Base-by-base conservation (phyloP, 2,329 filamentous ascomycete species). In the Lojkania enalia region DNA sequence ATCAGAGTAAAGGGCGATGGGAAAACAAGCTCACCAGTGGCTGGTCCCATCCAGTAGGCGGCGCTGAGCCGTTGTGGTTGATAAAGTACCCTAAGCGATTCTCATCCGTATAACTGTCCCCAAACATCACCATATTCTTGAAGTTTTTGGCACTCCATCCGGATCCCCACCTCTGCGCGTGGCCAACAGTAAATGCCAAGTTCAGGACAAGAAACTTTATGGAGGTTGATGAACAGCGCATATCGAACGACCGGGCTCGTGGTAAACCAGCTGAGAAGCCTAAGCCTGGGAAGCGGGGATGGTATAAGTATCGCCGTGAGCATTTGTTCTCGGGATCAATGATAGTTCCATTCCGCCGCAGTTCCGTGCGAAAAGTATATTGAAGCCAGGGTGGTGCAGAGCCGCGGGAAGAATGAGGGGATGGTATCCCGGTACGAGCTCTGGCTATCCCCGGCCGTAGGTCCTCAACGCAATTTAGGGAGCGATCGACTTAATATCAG, bases 91-190 rank as follows among this genome's bases (percentile, higher is more conserved):
- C 60, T 7, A 88, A 64, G 7, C 87, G 80, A 11, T 78, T 81
- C 57, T 90, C 85, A 60, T 91, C 88, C 0, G 86, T 88, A 60
- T 86, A 90, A 67, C 85, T 88, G 66, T 90, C 85, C 11, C 87
- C 86, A 61, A 90, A 90, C 0, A 83, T 77, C 29, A 89, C 78
- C 27, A 89, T 64, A 38, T 81, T 84, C 20, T 81, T 76, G 61
- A 88, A 83, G 27, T 74, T 72, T 21, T 69, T 67, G 30, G 76
- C 51, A 30, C 61, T 57, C 74, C 72, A 74, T 35, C 44, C 51
- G 4, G 49, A 38, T 4, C 49, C 36, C 9, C 15, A 20, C 11
- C 33, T 11, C 0, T 48, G 47, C 7, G 54, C 52, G 35, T 51
- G 16, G 7, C 44, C 57, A 31, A 43, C 35, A 31, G 54, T 47